phyloP scores from a whole-genome alignment of 129 eudicot genomes.

The Flaveria robusta region DNA sequence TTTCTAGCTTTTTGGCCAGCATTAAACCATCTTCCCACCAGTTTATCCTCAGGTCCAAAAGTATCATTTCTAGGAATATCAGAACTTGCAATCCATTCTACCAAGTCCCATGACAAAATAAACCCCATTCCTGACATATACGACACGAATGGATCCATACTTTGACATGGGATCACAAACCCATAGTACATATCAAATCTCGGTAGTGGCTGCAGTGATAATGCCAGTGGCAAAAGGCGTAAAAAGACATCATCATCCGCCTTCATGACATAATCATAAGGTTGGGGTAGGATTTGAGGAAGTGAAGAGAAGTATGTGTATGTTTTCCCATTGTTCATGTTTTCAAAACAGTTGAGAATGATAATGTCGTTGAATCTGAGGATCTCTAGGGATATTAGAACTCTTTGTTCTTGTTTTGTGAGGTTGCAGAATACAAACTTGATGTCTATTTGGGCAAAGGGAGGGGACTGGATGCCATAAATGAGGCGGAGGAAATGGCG shows the following conservation, averaged over 20 bases:
- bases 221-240: constrained; percentile 52
- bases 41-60: constrained; percentile 71
- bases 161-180: constrained; percentile 74
- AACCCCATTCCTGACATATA: constrained; percentile 92
- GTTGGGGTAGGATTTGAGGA: constrained; percentile 51
- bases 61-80: constrained; percentile 51
- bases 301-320: constrained; percentile 70
- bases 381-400: constrained; percentile 56
- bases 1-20: constrained; percentile 54
- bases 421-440: constrained; percentile 76
- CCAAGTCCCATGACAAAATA: constrained; percentile 69
- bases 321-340: constrained; percentile 80
- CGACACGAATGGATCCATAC: constrained; percentile 67
- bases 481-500: constrained; percentile 86
- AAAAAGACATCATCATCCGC: constrained; percentile 78
- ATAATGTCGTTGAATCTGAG: constrained; percentile 64
- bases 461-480: constrained; percentile 62
- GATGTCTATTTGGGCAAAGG: constrained; percentile 53
- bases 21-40: constrained; percentile 67
- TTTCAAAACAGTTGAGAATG: constrained; percentile 64
- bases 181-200: constrained; percentile 69
- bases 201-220: constrained; percentile 54
- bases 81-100: constrained; percentile 61
- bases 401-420: constrained; percentile 65
- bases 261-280: constrained; percentile 72